Percentiles rank a stretch among this genome's conserved stretches.
Conservation (phyloP, 1,284 basidiomycete genomes). For the Melampsora abietis-canadensis region DNA sequence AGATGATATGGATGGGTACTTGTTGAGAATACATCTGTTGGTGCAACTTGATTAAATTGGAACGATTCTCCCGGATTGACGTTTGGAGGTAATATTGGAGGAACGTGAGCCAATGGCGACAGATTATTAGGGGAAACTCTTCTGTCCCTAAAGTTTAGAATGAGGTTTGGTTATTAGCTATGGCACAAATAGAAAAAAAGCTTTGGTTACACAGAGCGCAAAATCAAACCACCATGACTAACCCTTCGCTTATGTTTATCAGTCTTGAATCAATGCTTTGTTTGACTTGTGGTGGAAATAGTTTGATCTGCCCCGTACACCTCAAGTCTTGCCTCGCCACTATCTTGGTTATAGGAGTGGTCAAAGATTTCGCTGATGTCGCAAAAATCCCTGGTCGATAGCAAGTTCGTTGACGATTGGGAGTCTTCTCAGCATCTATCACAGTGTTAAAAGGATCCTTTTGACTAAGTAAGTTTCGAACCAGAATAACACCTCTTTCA, state of each 20-base stretch:
- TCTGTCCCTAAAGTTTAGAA: too few species aligned
- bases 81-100: too few species aligned
- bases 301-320: neutral
- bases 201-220: too few species aligned
- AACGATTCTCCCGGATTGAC: too few species aligned
- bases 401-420: neutral
- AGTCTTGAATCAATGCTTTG: neutral
- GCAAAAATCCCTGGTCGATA: neutral
- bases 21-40: too few species aligned
- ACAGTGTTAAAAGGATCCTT: neutral
- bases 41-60: too few species aligned
- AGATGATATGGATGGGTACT: too few species aligned
- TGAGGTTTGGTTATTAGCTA: too few species aligned
- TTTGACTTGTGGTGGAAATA: neutral
- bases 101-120: too few species aligned
- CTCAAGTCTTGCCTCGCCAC: slow-evolving; percentile 8
- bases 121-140: too few species aligned
- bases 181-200: too few species aligned
- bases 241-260: neutral
- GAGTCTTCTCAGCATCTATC: neutral
- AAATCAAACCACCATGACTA: neutral
- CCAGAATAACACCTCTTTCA: neutral
- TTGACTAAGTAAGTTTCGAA: slow-evolving; percentile 2
- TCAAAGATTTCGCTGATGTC: neutral
- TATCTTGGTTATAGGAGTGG: neutral